A percentile compares a stretch with the other conserved stretches of the same genome.
Conservation (phyloP, 257 asterid genomes). For the Gentiana dahurica region DNA sequence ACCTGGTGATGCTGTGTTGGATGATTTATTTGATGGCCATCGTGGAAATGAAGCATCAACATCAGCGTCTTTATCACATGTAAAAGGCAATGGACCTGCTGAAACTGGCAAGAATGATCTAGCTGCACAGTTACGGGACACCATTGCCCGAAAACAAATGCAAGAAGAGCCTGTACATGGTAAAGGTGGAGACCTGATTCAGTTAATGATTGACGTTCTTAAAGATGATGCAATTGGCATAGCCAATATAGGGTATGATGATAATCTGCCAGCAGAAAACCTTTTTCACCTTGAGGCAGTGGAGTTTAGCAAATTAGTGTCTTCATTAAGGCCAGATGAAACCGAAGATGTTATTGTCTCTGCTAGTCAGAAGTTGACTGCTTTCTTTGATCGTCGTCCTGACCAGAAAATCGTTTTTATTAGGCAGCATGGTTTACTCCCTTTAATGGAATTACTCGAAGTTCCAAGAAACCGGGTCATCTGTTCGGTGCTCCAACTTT, state of each 20-base stretch:
- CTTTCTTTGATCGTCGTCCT: conserved; percentile 78
- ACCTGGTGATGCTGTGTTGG: conserved; percentile 92
- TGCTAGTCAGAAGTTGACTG: conserved; percentile 81
- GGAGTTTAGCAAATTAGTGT: conserved; percentile 79
- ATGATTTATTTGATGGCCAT: conserved; percentile 78
- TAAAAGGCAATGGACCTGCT: conserved; percentile 29
- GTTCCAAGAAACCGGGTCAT: conserved; percentile 76
- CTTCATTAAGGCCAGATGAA: conserved; percentile 88
- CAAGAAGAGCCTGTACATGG: conserved; percentile 66
- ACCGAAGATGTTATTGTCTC: conserved; percentile 84
- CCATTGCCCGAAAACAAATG: conserved; percentile 83
- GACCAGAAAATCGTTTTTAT: conserved; percentile 88
- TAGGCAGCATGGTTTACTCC: conserved; percentile 93
- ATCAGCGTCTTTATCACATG: conserved; percentile 64
- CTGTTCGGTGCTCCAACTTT: conserved; percentile 86
- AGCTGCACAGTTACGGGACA: conserved; percentile 86
- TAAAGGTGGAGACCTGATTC: conserved; percentile 78
- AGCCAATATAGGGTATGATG: conserved; percentile 53
- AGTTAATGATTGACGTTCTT: conserved; percentile 87
- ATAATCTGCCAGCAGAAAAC: conserved; percentile 81
- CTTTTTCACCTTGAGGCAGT: conserved; percentile 96
- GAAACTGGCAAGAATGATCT: conserved; percentile 72
- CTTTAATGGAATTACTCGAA: conserved; percentile 90
- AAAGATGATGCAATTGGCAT: conserved; percentile 90
- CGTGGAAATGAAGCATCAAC: conserved; percentile 66